These are phyloP conservation scores for Amylocystis lapponica DNA, from an alignment of 768 basidiomycete genomes.

Conservation along the genomic window DNA sequence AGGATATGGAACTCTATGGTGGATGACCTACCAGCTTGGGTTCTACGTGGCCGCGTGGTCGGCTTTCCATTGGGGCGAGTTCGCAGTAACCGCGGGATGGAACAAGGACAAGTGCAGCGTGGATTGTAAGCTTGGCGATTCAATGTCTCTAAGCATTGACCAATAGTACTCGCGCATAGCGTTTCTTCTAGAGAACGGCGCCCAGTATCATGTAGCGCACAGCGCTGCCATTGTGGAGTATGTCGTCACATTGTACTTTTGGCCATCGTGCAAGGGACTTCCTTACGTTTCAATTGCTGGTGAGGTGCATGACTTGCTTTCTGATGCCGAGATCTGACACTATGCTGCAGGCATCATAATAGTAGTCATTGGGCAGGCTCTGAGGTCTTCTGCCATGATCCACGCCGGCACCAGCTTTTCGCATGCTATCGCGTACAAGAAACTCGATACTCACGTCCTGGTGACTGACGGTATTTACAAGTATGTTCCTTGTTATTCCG, in stretches of 20 bases:
- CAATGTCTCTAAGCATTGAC: background rate
- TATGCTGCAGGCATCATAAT: conserved; percentile 50
- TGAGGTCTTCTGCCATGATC: conserved; percentile 94
- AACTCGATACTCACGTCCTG: conserved; percentile 66
- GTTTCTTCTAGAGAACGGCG: conserved; percentile 88
- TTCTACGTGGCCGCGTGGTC: conserved; percentile 83
- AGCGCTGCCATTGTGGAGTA: conserved; percentile 75
- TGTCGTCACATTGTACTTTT: conserved; percentile 60
- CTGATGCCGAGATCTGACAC: background rate
- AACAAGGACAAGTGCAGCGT: conserved; percentile 89
- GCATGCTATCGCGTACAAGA: conserved; percentile 75
- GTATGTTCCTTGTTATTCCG: conserved; percentile 39
- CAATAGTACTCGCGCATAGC: conserved; percentile 52
- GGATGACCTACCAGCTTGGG: conserved; percentile 72
- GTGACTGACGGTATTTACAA: conserved; percentile 88
- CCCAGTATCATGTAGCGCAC: conserved; percentile 82
- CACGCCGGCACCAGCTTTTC: conserved; percentile 93
- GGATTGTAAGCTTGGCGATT: conserved; percentile 64
- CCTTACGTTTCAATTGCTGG: conserved; percentile 57
- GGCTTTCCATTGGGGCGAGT: conserved; percentile 90
- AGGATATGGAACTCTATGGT: conserved; percentile 43
- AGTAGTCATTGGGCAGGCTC: conserved; percentile 63
- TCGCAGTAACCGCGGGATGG: conserved; percentile 93
- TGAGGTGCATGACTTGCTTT: conserved; percentile 24
- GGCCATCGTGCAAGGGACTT: conserved; percentile 55